Evolutionary conservation across 2,329 filamentous ascomycete species (phyloP), one percentile per base, ranked within the genome.

Genomic region (Cytospora mali): DNA sequence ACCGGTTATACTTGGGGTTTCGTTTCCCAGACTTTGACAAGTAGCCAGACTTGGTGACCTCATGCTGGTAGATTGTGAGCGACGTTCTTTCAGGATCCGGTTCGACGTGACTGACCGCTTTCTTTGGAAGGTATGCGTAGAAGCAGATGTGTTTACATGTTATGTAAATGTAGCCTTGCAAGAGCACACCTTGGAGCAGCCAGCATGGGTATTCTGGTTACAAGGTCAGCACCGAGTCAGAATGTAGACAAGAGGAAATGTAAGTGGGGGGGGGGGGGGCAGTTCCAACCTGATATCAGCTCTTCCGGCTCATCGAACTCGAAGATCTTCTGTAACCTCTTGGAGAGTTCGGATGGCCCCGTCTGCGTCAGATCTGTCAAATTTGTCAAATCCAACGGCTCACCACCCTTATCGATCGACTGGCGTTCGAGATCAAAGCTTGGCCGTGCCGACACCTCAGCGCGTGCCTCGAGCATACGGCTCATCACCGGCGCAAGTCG

Each of bases 141-240:
- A 98, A 99, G 77, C 93, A 97, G 65, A 98, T 90, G 73, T 99
- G 95, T 69, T 89, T 90, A 65, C 90, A 83, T 0, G 95, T 98
- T 71, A 99, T 91, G 77, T 98, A 98, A 84, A 99, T 89, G 74
- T 95, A 97, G 6, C 95, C 95, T 73, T 97, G 93, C 10, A 98
- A 83, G 31, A 98, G 80, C 51, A 97, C 92, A 71, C 90, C 97
- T 74, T 97, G 93, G 35, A 98, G 79, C 46, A 98, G 79, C 88
- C 92, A 97, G 77, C 94, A 98, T 10, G 93, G 91, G 73, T 96
- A 97, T 79, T 98, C 94, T 86, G 74, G 39, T 54, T 4, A 6
- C 11, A 2, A 29, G 18, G 62, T 72, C 64, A 68, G 66, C 57
- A 55, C 46, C 57, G 55, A 56, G 23, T 29, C 6, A 23, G n/a